Percentiles rank a stretch among this genome's conserved stretches.
phyloP scores from a whole-genome alignment of 495 filamentous ascomycete genomes.

The Penicillium paxilli region DNA sequence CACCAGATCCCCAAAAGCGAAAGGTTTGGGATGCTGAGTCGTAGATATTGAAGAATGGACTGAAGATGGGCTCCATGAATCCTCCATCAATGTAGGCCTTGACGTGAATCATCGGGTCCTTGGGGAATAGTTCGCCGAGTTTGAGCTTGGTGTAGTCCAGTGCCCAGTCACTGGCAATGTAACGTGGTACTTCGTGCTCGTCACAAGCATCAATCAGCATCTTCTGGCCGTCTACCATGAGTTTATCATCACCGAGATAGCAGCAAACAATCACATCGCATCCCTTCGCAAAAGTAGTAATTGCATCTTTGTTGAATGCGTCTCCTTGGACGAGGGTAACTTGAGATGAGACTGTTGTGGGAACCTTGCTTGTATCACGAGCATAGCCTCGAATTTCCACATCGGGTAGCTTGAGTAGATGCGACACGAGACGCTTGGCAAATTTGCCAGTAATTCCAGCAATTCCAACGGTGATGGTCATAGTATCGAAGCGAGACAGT shows the following conservation, averaged over 20 bases:
- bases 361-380: constrained; percentile 6
- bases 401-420: background rate
- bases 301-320: constrained; percentile 1
- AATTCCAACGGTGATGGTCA: constrained; percentile 11
- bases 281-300: constrained; percentile 6
- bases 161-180: constrained; percentile 45
- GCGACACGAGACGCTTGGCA: constrained; percentile 4
- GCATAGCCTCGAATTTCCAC: constrained; percentile 7
- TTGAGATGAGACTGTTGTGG: constrained; percentile 1
- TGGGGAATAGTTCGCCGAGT: constrained; percentile 35
- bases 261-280: constrained; percentile 38
- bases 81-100: constrained; percentile 36
- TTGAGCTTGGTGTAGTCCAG: constrained; percentile 42
- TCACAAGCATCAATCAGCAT: constrained; percentile 44
- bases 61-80: constrained; percentile 6
- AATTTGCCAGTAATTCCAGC: constrained; percentile 21
- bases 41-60: constrained; percentile 6
- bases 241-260: constrained; percentile 39
- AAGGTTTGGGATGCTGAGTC: background rate
- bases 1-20: background rate
- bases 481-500: no score
- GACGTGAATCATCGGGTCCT: constrained; percentile 46
- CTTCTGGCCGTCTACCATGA: constrained; percentile 49
- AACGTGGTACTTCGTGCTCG: constrained; percentile 34
- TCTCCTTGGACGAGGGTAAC: constrained; percentile 10